Evolutionary conservation across 2,329 filamentous ascomycete genomes (phyloP), one percentile per base, ranked within the genome.

Genomic region (Ceratocystis smalleyi): DNA sequence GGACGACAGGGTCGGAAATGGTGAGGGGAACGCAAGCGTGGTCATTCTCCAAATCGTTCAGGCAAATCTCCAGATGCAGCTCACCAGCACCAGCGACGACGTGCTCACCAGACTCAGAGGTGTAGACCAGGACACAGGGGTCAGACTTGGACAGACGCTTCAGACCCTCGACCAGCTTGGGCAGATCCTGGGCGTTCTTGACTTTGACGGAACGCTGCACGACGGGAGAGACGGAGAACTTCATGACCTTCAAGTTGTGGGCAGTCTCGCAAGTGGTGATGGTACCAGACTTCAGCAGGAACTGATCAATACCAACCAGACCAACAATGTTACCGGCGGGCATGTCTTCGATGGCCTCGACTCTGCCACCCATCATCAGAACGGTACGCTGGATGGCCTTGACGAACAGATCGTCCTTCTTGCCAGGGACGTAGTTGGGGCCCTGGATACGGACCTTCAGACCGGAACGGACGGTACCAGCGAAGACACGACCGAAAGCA

Each of bases 201-300:
- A 96, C 92, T 81, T 96, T 90, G 74, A 99, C 94, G 78, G 94
- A 96, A 72, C 92, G 92, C 81, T 88, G 92, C 71, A 99, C 94
- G 80, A 99, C 94, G 73, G 94, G 94, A 67, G 94, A 97, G 77
- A 99, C 94, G 75, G 94, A 99, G 88, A 99, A 99, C 84, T 96
- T 97, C 94, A 99, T 99, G 81, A 99, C 94, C 88, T 97, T 97
- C 74, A 99, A 82, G 87, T 99, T 99, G 88, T 99, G 94, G 76
- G 94, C 92, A 70, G 90, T 95, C 71, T 99, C 94, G 76, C 83
- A 86, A 76, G 92, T 97, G 79, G 91, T 96, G 73, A 99, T 88
- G 74, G 94, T 99, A 88, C 94, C 94, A 77, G 94, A 97, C 88
- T 99, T 99, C 83, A 99, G 91, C 83, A 99, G 83, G 89, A 97